These are phyloP conservation scores for Metarhizium brunneum DNA, from an alignment of 2,329 filamentous ascomycete genomes.

Conservation along the genomic window DNA sequence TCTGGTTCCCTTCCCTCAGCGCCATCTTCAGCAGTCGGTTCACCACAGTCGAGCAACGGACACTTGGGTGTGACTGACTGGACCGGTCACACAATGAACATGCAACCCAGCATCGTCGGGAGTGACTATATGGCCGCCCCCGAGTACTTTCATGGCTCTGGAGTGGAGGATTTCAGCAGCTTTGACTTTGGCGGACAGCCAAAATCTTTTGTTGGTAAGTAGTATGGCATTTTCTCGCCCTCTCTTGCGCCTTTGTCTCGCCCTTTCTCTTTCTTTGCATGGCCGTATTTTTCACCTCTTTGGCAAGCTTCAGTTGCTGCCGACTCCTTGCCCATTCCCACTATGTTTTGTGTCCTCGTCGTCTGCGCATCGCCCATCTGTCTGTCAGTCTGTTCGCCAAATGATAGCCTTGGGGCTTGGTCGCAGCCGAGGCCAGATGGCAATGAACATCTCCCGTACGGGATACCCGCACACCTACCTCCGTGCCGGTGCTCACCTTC, in stretches of 20 bases:
- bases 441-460: too few species aligned
- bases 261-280: neutral
- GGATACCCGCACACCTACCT: neutral
- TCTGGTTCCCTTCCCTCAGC: conserved; percentile 54
- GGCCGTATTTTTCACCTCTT: too few species aligned
- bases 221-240: neutral
- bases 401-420: too few species aligned
- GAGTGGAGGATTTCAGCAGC: conserved; percentile 40
- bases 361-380: too few species aligned
- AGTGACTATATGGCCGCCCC: conserved; percentile 42
- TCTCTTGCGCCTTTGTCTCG: neutral
- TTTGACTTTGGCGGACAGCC: conserved; percentile 35
- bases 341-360: too few species aligned
- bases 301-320: too few species aligned
- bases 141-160: conserved; percentile 42
- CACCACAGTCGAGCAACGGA: conserved; percentile 53
- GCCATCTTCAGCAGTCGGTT: conserved; percentile 58
- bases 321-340: too few species aligned
- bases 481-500: neutral
- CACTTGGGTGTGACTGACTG: conserved; percentile 52
- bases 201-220: conserved; percentile 52
- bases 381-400: too few species aligned
- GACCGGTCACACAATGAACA: conserved; percentile 42
- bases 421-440: too few species aligned
- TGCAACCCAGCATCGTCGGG: conserved; percentile 56